A percentile compares a stretch with the other conserved stretches of the same genome.
These are phyloP conservation scores for Gentiana macrophylla DNA, from an alignment of 257 asterid species.

Conservation along the genomic window DNA sequence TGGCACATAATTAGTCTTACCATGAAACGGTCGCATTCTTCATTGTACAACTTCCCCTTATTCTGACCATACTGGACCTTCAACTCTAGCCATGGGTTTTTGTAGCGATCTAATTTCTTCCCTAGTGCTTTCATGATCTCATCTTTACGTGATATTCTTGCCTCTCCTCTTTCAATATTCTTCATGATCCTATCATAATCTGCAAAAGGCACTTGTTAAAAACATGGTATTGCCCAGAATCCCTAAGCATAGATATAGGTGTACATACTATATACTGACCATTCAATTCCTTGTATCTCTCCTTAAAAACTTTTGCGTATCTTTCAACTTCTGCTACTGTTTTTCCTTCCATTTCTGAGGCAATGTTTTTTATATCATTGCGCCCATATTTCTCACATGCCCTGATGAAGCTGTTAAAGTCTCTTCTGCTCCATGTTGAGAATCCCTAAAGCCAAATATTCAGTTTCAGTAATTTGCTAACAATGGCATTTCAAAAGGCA, in stretches of 20 bases:
- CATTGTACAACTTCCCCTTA: constrained; percentile 94
- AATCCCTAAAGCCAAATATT: constrained; percentile 53
- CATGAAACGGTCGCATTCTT: constrained; percentile 99
- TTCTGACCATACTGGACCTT: constrained; percentile 98
- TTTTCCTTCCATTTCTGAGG: constrained; percentile 97
- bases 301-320: constrained; percentile 80
- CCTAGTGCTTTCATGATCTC: constrained; percentile 98
- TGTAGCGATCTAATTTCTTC: constrained; percentile 89
- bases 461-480: neutral
- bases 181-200: constrained; percentile 93
- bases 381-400: constrained; percentile 98
- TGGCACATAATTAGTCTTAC: constrained; percentile 21
- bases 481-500: neutral
- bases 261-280: constrained; percentile 28
- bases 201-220: constrained; percentile 24
- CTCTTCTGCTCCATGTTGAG: constrained; percentile 97
- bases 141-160: constrained; percentile 89
- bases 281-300: constrained; percentile 87
- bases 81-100: constrained; percentile 95
- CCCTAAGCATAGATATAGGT: too few species aligned
- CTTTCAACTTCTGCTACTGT: constrained; percentile 90
- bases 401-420: constrained; percentile 87
- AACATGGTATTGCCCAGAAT: too few species aligned
- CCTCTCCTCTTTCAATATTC: constrained; percentile 97
- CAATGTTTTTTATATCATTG: constrained; percentile 63